Conservation (phyloP, 1,284 basidiomycete genomes). For the Apiotrichum sp. region DNA sequence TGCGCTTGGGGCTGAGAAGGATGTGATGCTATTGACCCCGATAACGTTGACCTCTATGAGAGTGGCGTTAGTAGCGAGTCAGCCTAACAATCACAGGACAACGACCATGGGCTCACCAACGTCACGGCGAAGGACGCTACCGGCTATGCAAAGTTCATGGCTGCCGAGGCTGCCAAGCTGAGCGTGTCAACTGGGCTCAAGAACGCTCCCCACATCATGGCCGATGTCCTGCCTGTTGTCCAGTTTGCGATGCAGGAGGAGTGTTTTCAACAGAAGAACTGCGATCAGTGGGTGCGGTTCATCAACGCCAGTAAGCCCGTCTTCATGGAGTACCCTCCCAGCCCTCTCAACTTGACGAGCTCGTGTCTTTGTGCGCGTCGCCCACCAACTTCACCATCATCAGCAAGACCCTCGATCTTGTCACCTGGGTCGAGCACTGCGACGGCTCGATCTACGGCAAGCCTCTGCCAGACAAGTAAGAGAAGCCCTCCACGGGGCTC, state of each 20-base stretch:
- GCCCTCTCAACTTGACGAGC: neutral
- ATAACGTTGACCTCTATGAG: constrained; percentile 36
- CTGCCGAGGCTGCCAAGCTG: constrained; percentile 15
- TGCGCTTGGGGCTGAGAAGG: constrained; percentile 27
- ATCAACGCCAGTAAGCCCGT: constrained; percentile 27
- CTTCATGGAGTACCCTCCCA: constrained; percentile 28
- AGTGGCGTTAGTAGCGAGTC: neutral
- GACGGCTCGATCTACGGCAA: neutral
- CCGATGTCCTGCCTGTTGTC: neutral
- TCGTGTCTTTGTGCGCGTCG: neutral
- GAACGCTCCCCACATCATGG: constrained; percentile 24
- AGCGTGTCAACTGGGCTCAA: constrained; percentile 30
- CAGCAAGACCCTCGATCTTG: constrained; percentile 7
- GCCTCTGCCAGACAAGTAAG: too few relatives aligned
- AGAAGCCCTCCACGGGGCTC: too few relatives aligned
- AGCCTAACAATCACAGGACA: constrained; percentile 1
- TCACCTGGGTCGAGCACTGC: constrained; percentile 5
- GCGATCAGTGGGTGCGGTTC: constrained; percentile 23
- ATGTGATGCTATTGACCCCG: constrained; percentile 44
- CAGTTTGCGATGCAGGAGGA: constrained; percentile 11
- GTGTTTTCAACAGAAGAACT: constrained; percentile 21
- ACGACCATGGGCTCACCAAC: neutral
- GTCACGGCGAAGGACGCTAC: constrained; percentile 25
- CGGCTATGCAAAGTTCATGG: constrained; percentile 34
- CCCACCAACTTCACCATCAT: constrained; percentile 1